Conservation (phyloP, 768 basidiomycete species). For the Paxillus ammoniavirescens region DNA sequence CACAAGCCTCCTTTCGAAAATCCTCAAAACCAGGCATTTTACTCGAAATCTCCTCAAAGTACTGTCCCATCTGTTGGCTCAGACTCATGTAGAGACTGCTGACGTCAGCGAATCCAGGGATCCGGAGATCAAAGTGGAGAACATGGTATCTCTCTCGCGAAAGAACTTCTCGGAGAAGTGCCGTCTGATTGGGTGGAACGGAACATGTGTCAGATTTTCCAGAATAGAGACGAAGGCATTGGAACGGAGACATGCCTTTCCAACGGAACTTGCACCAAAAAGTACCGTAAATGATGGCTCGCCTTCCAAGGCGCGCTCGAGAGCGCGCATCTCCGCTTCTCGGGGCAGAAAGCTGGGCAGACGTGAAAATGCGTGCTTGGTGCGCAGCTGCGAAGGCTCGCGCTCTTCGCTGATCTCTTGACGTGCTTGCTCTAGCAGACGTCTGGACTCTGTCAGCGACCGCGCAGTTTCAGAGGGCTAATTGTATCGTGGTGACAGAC, state of each 20-base stretch:
- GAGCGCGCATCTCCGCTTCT: constrained; percentile 59
- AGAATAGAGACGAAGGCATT: background rate
- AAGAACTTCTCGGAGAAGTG: constrained; percentile 75
- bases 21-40: constrained; percentile 62
- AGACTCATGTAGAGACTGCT: constrained; percentile 74
- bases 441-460: constrained; percentile 74
- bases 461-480: constrained; percentile 80
- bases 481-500: constrained; percentile 5
- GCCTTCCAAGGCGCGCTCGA: constrained; percentile 61
- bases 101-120: constrained; percentile 81
- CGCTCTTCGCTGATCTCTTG: constrained; percentile 69
- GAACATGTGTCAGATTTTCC: background rate
- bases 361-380: constrained; percentile 76
- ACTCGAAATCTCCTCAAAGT: constrained; percentile 64
- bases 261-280: constrained; percentile 78
- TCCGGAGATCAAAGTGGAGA: constrained; percentile 80
- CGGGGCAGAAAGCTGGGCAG: constrained; percentile 74
- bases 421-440: constrained; percentile 73
- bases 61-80: constrained; percentile 78
- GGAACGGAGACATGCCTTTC: constrained; percentile 53
- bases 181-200: constrained; percentile 47
- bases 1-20: constrained; percentile 73
- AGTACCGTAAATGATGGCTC: constrained; percentile 80
- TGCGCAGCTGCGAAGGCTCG: constrained; percentile 62
- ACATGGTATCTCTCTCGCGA: constrained; percentile 70